Base-by-base conservation (phyloP, 371 early-diverging fungal species). In the Sporodiniella umbellata region DNA sequence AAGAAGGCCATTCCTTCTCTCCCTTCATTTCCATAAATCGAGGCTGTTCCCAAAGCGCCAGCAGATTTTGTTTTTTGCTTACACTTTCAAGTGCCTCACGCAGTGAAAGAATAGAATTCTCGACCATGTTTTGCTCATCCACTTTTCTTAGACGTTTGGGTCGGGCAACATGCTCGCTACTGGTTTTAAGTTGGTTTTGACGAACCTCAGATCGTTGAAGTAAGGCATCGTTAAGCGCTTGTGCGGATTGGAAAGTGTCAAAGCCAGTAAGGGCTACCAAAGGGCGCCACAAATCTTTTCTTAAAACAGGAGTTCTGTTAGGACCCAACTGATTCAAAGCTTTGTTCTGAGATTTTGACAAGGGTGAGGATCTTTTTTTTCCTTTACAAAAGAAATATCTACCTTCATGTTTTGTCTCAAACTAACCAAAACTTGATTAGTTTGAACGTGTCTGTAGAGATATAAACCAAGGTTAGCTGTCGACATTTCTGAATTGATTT, bases 261-360 rank as follows among this genome's bases (percentile, higher is more conserved):
- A 83, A 78, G 0, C 83, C 83, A 23, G 77, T 76, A 39, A 83
- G 48, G 24, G 81, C 80, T 12, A 74, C 72, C 42, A 83, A 45
- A 15, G 83, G 83, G 33, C 78, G 78, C 83, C 83, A 83, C 45
- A 72, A 66, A 43, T 83, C 83, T 37, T 72, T 80, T 64, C 83
- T 72, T 23, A 83, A 68, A 24, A 64, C 70, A 8, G 68, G 53
- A 23, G 79, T 80, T 38, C 70, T 71, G 25, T 38, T 46, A 51
- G 68, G 53, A 64, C 64, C 50, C 21, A 61, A 42, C 37, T 56
- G 56, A 11, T 53, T 48, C 28, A 79, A 56, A 18, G 53, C 50
- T 47, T 71, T 70, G 53, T 63, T 75, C 81, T 81, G 62, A 17
- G 5, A 6, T 11, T 35, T 11, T n/a, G 17, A n/a, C 40, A 40